These are phyloP conservation scores for Fraxinus anomala DNA, from an alignment of 257 asterid species.

Conservation along the genomic window DNA sequence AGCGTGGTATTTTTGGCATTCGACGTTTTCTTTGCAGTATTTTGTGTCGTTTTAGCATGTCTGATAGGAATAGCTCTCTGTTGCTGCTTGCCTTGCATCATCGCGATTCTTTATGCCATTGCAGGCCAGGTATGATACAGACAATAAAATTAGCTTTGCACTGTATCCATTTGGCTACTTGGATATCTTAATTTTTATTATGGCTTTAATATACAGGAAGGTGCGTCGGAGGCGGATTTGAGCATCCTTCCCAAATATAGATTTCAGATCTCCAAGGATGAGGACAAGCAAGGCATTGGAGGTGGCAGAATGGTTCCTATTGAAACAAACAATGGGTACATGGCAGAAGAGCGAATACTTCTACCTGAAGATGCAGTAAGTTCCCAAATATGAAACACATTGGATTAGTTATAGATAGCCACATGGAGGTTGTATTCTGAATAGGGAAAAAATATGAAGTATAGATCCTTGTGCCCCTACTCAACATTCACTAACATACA, in stretches of 20 bases:
- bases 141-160: not conserved
- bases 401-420: not conserved
- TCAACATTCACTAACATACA: not conserved
- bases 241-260: constrained; percentile 78
- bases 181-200: constrained; percentile 8
- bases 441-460: not conserved
- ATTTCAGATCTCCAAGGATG: constrained; percentile 63
- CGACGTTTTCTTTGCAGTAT: constrained; percentile 94
- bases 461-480: not conserved
- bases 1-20: constrained; percentile 95
- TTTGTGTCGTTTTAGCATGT: constrained; percentile 92
- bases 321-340: constrained; percentile 64
- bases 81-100: constrained; percentile 99
- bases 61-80: constrained; percentile 92
- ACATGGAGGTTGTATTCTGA: not conserved
- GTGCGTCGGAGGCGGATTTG: constrained; percentile 95
- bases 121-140: constrained; percentile 80
- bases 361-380: constrained; percentile 94
- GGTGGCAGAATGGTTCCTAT: constrained; percentile 82
- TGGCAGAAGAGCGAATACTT: constrained; percentile 66
- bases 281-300: constrained; percentile 50
- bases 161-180: not conserved
- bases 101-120: constrained; percentile 92
- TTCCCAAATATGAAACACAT: constrained; percentile 16
- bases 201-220: constrained; percentile 60